These are phyloP conservation scores for Torulaspora quercuum DNA, from an alignment of 805 yeast genomes.

Conservation along the genomic window DNA sequence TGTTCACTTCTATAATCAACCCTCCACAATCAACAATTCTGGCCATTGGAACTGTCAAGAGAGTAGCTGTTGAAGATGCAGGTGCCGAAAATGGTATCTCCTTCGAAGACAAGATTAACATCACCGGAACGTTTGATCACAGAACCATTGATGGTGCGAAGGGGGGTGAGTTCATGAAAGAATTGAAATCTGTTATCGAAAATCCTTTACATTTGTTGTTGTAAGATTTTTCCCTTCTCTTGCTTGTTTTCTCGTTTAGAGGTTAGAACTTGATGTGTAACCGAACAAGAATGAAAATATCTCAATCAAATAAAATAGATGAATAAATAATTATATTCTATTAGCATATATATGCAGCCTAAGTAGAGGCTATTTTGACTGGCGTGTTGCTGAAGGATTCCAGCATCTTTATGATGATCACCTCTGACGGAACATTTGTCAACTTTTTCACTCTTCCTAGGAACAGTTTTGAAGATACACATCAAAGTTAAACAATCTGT, in stretches of 20 bases:
- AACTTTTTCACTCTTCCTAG: too few species aligned
- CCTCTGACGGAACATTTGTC: too few species aligned
- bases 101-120: constrained; percentile 84
- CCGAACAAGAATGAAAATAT: background rate
- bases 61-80: constrained; percentile 89
- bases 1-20: constrained; percentile 95
- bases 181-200: constrained; percentile 84
- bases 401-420: background rate
- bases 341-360: too few species aligned
- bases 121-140: constrained; percentile 98
- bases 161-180: constrained; percentile 96
- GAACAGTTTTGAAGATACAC: too few species aligned
- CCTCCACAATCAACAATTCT: constrained; percentile 95
- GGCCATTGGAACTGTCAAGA: constrained; percentile 91
- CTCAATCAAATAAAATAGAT: constrained; percentile 1
- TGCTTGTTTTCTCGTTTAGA: too few species aligned
- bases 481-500: too few species aligned
- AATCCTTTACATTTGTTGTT: constrained; percentile 92
- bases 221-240: too few species aligned
- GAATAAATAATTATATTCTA: constrained; percentile 2
- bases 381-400: too few species aligned
- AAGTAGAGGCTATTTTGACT: too few species aligned
- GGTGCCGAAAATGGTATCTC: constrained; percentile 87
- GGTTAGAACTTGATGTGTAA: too few species aligned
- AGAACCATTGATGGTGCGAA: constrained; percentile 96